Percentiles rank a stretch among this genome's conserved stretches.
Evolutionary conservation across 2,329 filamentous ascomycete genomes (phyloP).

Genomic region (Chrysoporthe puriensis): DNA sequence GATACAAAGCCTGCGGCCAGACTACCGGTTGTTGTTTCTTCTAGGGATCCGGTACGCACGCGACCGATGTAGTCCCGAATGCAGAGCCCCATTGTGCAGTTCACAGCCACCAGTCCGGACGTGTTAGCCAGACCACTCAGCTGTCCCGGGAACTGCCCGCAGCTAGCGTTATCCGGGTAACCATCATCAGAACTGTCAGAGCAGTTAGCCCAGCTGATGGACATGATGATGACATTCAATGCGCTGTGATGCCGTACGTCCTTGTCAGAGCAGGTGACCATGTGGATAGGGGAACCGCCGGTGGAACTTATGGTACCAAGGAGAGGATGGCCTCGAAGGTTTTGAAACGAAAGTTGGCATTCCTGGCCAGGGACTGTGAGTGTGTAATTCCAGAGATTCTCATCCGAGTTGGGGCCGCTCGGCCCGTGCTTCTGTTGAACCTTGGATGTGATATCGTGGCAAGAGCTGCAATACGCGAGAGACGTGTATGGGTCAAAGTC

Average conservation of each 20-base stretch:
- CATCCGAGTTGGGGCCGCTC: not conserved
- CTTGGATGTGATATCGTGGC: not conserved
- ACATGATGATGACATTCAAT: not conserved
- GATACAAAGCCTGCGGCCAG: not conserved
- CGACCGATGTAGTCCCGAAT: not conserved
- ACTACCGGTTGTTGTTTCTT: not conserved
- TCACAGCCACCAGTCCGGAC: not conserved
- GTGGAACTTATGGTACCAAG: not conserved
- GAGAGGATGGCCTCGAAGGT: not conserved
- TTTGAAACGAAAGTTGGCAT: not conserved
- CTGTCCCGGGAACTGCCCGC: not conserved
- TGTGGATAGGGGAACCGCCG: not conserved
- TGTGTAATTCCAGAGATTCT: not conserved
- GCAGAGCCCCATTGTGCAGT: not conserved
- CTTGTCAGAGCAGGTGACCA: not conserved
- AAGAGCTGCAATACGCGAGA: not conserved
- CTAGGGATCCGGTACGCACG: not conserved
- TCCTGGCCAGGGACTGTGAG: conserved; percentile 1
- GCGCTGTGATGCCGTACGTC: not conserved
- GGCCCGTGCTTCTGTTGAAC: not conserved
- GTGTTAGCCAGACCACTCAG: not conserved
- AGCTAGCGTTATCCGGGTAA: not conserved
- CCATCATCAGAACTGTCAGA: not conserved
- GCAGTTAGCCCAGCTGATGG: not conserved
- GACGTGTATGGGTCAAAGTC: not conserved